Percentiles rank a stretch among this genome's conserved stretches.
phyloP scores from a whole-genome alignment of 495 filamentous ascomycete genomes.

The Tuber aestivum region DNA sequence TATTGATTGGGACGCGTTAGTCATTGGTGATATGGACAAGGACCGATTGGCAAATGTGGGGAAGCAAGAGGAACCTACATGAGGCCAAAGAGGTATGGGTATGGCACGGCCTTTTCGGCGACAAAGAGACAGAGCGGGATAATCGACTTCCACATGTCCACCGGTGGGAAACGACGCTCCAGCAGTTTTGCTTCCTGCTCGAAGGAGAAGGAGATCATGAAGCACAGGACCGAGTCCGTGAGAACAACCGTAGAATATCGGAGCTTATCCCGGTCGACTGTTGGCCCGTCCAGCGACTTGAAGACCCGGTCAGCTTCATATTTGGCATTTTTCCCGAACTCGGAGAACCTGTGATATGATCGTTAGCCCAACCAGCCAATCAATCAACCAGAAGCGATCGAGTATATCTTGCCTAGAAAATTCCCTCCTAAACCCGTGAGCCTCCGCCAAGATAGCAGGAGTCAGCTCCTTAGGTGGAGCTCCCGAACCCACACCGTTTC shows the following conservation, averaged over 20 bases:
- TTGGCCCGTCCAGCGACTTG: conserved; percentile 15
- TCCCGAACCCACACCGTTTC: conserved; percentile 10
- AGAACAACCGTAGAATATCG: conserved; percentile 30
- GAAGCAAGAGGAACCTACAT: conserved; percentile 2
- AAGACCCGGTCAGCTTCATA: conserved; percentile 39
- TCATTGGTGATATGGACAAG: not conserved
- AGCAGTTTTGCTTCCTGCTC: conserved; percentile 34
- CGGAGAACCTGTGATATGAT: conserved; percentile 26
- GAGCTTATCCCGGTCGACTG: conserved; percentile 25
- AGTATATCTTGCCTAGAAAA: conserved; percentile 28
- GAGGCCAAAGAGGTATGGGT: conserved; percentile 31
- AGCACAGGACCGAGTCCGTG: conserved; percentile 38
- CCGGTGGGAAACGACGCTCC: conserved; percentile 22
- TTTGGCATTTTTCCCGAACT: conserved; percentile 31
- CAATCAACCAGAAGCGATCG: not conserved
- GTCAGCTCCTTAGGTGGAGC: conserved; percentile 15
- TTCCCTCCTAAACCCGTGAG: conserved; percentile 24
- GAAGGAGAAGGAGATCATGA: conserved; percentile 39
- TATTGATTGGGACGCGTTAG: conserved; percentile 3
- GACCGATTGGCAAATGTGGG: not conserved
- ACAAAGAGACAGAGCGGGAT: conserved; percentile 40
- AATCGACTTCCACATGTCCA: conserved; percentile 40
- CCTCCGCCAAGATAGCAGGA: conserved; percentile 23
- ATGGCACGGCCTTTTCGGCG: conserved; percentile 25
- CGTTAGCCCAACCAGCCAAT: conserved; percentile 14